Percentiles rank a stretch among this genome's conserved stretches.
These are phyloP conservation scores for Pisolithus marmoratus DNA, from an alignment of 768 basidiomycete genomes.

Conservation along the genomic window DNA sequence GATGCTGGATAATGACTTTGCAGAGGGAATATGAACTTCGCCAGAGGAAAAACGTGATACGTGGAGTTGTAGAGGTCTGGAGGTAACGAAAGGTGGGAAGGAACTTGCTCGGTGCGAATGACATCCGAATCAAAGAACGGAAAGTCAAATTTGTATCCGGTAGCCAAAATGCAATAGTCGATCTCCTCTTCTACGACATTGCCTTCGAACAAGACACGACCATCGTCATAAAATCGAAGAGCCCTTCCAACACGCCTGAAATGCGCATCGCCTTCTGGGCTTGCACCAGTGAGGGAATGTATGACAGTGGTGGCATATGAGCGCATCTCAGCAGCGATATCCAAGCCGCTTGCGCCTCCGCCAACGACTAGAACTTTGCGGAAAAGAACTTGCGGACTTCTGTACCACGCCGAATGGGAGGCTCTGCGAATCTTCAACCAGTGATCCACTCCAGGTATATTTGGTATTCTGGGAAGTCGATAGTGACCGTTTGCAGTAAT, in stretches of 20 bases:
- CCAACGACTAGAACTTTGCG: conserved; percentile 42
- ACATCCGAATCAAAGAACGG: conserved; percentile 49
- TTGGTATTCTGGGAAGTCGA: conserved; percentile 55
- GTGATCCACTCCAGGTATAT: conserved; percentile 48
- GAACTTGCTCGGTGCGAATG: conserved; percentile 35
- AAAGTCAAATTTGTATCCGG: conserved; percentile 63
- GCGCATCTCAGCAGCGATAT: conserved; percentile 59
- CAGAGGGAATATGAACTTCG: conserved; percentile 64
- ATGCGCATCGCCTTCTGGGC: conserved; percentile 26
- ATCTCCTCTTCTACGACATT: conserved; percentile 48
- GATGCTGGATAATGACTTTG: conserved; percentile 38
- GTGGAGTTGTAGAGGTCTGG: conserved; percentile 56
- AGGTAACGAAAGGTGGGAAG: conserved; percentile 45
- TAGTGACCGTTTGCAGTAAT: conserved; percentile 78
- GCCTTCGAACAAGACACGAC: conserved; percentile 54
- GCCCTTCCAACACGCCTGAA: conserved; percentile 40
- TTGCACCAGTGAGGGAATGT: conserved; percentile 44
- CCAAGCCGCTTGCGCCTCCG: conserved; percentile 61
- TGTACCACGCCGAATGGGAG: conserved; percentile 65
- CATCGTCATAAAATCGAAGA: conserved; percentile 35
- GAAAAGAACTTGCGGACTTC: conserved; percentile 39
- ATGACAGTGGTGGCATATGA: conserved; percentile 41
- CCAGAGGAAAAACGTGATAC: conserved; percentile 65
- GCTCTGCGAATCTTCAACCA: conserved; percentile 55
- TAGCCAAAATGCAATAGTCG: conserved; percentile 66